phyloP scores from a whole-genome alignment of 495 filamentous ascomycete species.

The Cercophora sp. region DNA sequence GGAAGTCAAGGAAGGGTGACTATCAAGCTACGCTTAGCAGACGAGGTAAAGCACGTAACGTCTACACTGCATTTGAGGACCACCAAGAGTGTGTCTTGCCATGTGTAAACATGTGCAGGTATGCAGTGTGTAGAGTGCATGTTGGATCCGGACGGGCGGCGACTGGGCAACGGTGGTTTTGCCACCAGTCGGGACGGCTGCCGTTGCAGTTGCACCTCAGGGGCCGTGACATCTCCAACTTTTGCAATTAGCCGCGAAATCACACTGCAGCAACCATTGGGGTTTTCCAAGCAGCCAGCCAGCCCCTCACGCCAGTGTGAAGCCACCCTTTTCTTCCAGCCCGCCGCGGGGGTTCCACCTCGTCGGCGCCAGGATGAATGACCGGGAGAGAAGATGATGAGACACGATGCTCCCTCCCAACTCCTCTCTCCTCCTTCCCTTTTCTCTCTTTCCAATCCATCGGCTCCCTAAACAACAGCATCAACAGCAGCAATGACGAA shows the following conservation, averaged over 20 bases:
- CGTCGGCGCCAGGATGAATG: no score
- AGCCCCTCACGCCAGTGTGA: not conserved
- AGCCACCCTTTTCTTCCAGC: not conserved
- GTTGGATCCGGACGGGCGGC: no score
- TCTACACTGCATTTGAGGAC: conserved; percentile 14
- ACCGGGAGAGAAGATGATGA: no score
- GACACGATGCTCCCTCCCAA: no score
- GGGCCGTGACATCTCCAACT: not conserved
- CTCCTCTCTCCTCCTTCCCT: not conserved
- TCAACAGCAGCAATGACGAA: not conserved
- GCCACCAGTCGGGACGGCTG: conserved; percentile 8
- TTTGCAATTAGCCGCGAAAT: conserved; percentile 22
- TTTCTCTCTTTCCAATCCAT: not conserved
- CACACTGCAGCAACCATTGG: not conserved
- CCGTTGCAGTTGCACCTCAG: not conserved
- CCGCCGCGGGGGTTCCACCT: no score
- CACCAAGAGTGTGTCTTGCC: not conserved
- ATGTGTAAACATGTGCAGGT: not conserved
- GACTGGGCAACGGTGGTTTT: no score
- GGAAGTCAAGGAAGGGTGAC: not conserved
- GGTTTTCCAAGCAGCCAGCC: not conserved
- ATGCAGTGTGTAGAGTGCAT: no score
- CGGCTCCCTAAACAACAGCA: not conserved
- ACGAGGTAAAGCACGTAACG: conserved; percentile 22
- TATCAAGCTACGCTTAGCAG: not conserved